Percentiles rank a stretch among this genome's conserved stretches.
Evolutionary conservation across 139 green algal genomes (phyloP).

Genomic region (Zygnema circumcarinatum): DNA sequence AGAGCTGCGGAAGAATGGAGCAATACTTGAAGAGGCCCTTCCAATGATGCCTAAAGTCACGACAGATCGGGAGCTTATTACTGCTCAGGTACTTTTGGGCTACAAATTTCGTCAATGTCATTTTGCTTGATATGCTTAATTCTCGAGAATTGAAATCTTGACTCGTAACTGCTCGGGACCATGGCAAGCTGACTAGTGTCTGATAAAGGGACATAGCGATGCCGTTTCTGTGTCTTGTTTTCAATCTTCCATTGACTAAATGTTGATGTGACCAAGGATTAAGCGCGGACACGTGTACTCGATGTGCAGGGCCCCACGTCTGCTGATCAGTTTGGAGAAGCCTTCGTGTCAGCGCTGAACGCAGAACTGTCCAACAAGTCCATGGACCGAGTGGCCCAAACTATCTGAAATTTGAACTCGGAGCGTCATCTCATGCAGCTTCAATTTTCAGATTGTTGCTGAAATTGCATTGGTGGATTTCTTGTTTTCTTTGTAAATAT

Average conservation of each 20-base stretch:
- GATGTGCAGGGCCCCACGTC: slow-evolving; percentile 42
- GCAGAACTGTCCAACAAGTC: background rate
- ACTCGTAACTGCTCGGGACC: background rate
- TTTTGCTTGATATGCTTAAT: background rate
- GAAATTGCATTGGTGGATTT: too few relatives aligned
- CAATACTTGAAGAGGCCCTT: slow-evolving; percentile 36
- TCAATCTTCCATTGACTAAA: too few relatives aligned
- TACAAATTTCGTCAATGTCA: background rate
- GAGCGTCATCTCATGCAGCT: too few relatives aligned
- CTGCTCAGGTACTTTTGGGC: slow-evolving; percentile 22
- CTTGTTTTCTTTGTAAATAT: too few relatives aligned
- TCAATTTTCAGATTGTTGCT: too few relatives aligned
- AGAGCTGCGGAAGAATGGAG: slow-evolving; percentile 46
- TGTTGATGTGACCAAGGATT: too few relatives aligned
- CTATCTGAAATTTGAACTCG: too few relatives aligned
- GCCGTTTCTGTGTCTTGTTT: too few relatives aligned
- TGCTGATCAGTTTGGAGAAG: slow-evolving; percentile 19
- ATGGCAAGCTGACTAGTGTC: too few relatives aligned
- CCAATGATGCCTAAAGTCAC: slow-evolving; percentile 56
- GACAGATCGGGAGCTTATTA: slow-evolving; percentile 50
- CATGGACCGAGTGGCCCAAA: background rate
- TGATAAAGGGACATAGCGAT: too few relatives aligned
- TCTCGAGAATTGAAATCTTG: background rate
- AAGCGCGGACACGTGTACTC: too few relatives aligned
- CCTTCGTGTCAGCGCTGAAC: slow-evolving; percentile 11